A percentile compares a stretch with the other conserved stretches of the same genome.
phyloP scores from a whole-genome alignment of 176 grass and related monocot species.

The Triticum aestivum region DNA sequence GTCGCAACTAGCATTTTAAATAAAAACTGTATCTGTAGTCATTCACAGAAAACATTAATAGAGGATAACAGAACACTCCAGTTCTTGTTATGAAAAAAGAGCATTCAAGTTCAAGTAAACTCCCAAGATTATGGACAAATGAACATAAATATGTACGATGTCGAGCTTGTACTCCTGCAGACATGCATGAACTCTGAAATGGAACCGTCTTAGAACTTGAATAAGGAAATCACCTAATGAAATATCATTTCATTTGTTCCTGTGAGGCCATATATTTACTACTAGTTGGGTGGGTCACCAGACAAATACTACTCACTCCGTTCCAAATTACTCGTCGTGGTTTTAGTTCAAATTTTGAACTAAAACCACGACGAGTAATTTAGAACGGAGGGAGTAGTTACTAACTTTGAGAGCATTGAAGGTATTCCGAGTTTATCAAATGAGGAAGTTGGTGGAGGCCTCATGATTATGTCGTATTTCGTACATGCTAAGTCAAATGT shows the following conservation, averaged over 20 bases:
- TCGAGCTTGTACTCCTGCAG: neutral
- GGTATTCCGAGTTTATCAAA: no score
- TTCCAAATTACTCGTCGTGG: no score
- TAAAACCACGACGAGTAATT: no score
- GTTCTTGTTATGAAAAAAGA: neutral
- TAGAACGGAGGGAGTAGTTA: neutral
- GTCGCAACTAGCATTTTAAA: neutral
- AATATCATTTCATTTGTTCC: neutral
- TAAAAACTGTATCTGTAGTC: neutral
- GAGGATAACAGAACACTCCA: neutral
- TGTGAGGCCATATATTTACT: neutral
- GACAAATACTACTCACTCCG: neutral
- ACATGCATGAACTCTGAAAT: neutral
- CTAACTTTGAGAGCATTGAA: neutral
- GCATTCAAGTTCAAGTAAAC: neutral
- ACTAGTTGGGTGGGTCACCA: neutral
- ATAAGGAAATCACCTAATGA: neutral
- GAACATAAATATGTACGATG: neutral
- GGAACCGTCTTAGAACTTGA: neutral
- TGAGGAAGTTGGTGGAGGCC: no score
- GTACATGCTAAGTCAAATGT: no score
- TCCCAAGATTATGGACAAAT: neutral
- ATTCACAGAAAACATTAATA: neutral
- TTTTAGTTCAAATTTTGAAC: no score
- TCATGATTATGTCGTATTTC: no score